These are phyloP conservation scores for Solanum ahanhuiri DNA, from an alignment of 257 asterid species.

Conservation along the genomic window DNA sequence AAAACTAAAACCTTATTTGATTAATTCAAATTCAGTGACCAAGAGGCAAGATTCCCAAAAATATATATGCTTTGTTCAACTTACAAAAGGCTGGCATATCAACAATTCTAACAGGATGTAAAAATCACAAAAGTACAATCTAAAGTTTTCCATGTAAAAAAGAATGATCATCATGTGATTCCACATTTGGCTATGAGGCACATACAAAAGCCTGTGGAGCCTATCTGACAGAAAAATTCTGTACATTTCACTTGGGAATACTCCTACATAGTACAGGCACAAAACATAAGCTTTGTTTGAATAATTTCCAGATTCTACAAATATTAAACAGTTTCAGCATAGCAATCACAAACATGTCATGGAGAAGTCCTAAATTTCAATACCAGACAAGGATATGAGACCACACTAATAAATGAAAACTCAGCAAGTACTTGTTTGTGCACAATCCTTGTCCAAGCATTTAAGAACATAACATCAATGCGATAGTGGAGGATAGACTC, in stretches of 20 bases:
- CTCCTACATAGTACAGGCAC: not conserved
- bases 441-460: not conserved
- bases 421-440: not conserved
- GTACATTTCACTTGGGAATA: not conserved
- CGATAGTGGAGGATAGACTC: conserved; percentile 24
- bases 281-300: not conserved
- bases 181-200: not conserved
- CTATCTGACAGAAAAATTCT: not conserved
- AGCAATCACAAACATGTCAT: not conserved
- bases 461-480: not conserved
- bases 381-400: not conserved
- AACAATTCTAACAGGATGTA: not conserved
- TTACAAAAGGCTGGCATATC: not conserved
- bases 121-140: not conserved
- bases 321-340: not conserved
- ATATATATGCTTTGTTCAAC: not conserved
- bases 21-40: not conserved
- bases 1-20: not conserved
- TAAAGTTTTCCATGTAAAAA: not conserved
- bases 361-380: not conserved
- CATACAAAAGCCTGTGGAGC: not conserved
- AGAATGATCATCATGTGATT: not conserved
- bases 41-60: not conserved
- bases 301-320: not conserved
- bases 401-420: not conserved